A percentile compares a stretch with the other conserved stretches of the same genome.
These are phyloP conservation scores for Trichoderma sp. DNA, from an alignment of 2,329 filamentous ascomycete genomes.

Conservation along the genomic window DNA sequence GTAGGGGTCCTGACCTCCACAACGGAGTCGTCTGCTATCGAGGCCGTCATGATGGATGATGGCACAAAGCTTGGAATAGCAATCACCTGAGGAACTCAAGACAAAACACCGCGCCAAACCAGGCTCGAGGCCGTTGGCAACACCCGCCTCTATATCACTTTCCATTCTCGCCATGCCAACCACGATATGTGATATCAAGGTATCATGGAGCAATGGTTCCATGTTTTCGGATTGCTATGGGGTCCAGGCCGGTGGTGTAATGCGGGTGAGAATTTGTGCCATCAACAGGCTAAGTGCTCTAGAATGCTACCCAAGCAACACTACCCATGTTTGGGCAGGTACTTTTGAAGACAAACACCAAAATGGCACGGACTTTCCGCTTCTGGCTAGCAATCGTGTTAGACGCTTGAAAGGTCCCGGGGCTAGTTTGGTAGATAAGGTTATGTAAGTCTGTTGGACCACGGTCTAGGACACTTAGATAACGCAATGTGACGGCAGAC, in stretches of 20 bases:
- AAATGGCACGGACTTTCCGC: conserved; percentile 11
- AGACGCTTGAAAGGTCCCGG: not conserved
- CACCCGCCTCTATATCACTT: not conserved
- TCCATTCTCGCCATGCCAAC: not conserved
- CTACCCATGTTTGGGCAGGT: not conserved
- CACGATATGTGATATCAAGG: not conserved
- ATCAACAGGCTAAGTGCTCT: conserved; percentile 4
- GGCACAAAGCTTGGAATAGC: not conserved
- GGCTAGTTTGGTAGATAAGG: conserved; percentile 8
- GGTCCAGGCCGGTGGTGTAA: conserved; percentile 13
- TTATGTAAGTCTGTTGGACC: not conserved
- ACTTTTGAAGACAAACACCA: conserved; percentile 12
- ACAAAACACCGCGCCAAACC: not conserved
- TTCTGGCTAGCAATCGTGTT: not conserved
- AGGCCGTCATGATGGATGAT: not conserved
- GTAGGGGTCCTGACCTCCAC: not conserved
- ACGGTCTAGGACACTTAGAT: not conserved
- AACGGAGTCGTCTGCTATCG: not conserved
- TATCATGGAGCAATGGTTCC: not conserved
- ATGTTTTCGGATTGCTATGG: not conserved
- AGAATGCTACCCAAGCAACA: not conserved
- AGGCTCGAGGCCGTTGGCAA: not conserved
- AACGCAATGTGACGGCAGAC: not conserved
- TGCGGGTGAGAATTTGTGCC: conserved; percentile 1
- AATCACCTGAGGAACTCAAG: not conserved